Conservation (phyloP, 768 basidiomycete genomes). For the Xerocomellus dryophilus region DNA sequence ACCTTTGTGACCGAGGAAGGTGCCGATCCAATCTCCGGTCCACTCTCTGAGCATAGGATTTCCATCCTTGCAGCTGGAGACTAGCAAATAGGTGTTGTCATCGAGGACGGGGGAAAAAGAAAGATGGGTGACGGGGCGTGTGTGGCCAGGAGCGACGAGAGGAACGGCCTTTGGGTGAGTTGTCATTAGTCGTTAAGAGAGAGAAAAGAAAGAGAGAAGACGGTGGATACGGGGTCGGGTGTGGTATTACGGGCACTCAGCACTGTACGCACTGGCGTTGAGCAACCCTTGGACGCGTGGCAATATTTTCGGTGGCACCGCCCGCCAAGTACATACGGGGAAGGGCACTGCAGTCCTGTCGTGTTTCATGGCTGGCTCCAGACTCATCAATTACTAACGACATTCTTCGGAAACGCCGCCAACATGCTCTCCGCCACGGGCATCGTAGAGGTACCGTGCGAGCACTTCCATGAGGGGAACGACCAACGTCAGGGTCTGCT, state of each 20-base stretch:
- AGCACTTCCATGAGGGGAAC: not conserved
- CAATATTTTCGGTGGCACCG: constrained; percentile 5
- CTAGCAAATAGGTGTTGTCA: constrained; percentile 83
- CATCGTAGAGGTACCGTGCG: not conserved
- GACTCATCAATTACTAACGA: no score
- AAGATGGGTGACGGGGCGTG: constrained; percentile 87
- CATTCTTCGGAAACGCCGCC: no score
- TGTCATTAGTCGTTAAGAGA: constrained; percentile 53
- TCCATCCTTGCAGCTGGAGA: constrained; percentile 98
- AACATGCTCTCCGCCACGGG: not conserved
- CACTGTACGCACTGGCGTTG: constrained; percentile 36
- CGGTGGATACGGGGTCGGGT: not conserved
- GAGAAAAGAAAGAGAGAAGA: not conserved
- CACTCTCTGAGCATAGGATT: constrained; percentile 96
- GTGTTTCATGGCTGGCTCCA: no score
- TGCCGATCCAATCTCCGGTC: constrained; percentile 99
- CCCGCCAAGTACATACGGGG: not conserved
- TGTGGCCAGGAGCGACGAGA: constrained; percentile 83
- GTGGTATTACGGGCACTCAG: constrained; percentile 43
- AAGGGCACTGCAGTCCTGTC: not conserved
- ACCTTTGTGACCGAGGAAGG: constrained; percentile 86
- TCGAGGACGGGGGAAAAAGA: constrained; percentile 86
- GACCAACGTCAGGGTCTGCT: not conserved
- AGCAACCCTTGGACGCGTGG: constrained; percentile 17
- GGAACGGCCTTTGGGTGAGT: constrained; percentile 65